Base-by-base conservation (phyloP, 192 early-diverging fungal genomes). In the Globomyces pollinis-pini region DNA sequence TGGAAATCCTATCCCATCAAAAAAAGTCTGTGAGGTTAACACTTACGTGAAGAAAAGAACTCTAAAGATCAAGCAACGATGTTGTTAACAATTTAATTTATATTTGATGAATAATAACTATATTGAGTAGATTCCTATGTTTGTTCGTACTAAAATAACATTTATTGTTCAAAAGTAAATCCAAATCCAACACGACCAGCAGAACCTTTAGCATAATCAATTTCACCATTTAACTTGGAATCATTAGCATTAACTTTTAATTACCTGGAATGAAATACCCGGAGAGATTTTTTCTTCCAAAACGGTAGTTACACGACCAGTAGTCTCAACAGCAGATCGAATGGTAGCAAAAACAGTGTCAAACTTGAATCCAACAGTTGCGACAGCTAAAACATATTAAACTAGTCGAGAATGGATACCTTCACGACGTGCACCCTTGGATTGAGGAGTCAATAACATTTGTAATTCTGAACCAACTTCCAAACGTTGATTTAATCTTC, bases 231-330 rank as follows among this genome's bases (percentile, higher is more conserved):
- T 20, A 83, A 52, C 71, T 83, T 63, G 32, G 59, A 50, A 21
- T 12, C 35, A 23, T 12, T 18, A 8, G 29, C 26, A 16, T 18
- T 44, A 16, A n/a, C 2, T 31, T 18, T 15, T 31, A 62, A 55
- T 79, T 43, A 95, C 68, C 38, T 89, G 65, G 81, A 98, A 93
- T 34, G 85, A 86, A 61, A 99, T 84, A 30, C 91, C 93, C 30
- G 91, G 92, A 1, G 87, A 89, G 63, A 99, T 89, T 75, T 89
- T 90, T 74, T 99, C 92, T 71, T 99, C 96, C 32, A 98, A 65
- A 6, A 96, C 84, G 43, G 89, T 85, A 45, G 81, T 80, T 13
- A 96, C 84, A 59, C 87, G 81, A 59, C 96, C 96, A 29, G 85
- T 78, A 18, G 88, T 92, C 73, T 95, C 93, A 35, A 96, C 74